Evolutionary conservation across 768 basidiomycete species (phyloP).

Genomic region (Sutorius australiensis): DNA sequence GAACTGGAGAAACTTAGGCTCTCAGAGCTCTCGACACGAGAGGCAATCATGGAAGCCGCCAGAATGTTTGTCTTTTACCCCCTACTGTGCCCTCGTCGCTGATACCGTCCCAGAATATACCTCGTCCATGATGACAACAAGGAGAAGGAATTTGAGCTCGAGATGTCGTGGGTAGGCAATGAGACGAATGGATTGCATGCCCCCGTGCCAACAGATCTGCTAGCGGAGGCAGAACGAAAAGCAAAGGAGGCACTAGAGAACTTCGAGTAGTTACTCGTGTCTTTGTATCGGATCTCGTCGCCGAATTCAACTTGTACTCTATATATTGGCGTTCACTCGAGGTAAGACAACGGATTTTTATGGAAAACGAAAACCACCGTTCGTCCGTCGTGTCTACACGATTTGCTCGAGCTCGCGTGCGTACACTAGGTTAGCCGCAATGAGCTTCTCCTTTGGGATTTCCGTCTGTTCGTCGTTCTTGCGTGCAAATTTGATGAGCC

Average conservation of each 20-base stretch:
- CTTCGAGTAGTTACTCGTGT: conserved; percentile 40
- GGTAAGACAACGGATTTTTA: not conserved
- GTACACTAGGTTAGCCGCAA: conserved; percentile 71
- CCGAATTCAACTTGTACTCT: conserved; percentile 10
- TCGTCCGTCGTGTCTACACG: conserved; percentile 47
- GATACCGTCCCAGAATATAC: conserved; percentile 67
- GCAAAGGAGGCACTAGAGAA: conserved; percentile 84
- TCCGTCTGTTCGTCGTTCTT: conserved; percentile 81
- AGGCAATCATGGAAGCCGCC: conserved; percentile 91
- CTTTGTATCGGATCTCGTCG: conserved; percentile 19
- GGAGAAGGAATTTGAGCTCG: conserved; percentile 97
- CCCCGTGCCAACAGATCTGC: conserved; percentile 80
- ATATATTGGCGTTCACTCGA: not conserved
- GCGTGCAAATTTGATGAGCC: conserved; percentile 71
- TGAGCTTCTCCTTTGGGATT: conserved; percentile 82
- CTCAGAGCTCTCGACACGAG: conserved; percentile 68
- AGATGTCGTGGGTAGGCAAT: conserved; percentile 93
- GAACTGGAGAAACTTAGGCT: conserved; percentile 96
- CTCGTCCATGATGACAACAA: conserved; percentile 96
- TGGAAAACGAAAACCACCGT: not conserved
- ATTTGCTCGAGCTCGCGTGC: conserved; percentile 91
- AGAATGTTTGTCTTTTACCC: conserved; percentile 67
- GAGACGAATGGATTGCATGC: conserved; percentile 79
- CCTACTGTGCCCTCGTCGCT: not conserved
- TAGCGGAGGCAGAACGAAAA: conserved; percentile 79